Conservation (phyloP, 768 basidiomycete genomes). For the Boletus tylopilopsis region DNA sequence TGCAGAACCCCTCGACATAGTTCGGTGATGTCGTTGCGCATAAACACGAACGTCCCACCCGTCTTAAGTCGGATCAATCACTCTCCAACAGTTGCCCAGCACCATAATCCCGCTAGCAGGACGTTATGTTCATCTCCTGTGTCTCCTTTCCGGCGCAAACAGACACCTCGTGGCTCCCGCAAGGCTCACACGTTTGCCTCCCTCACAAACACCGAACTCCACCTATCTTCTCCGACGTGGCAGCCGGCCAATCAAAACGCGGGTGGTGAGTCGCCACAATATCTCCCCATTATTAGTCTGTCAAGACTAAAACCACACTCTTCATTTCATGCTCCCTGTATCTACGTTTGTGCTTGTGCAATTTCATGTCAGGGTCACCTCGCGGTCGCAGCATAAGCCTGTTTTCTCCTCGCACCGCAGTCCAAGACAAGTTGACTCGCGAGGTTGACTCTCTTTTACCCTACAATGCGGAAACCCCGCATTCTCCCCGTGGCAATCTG, state of each 20-base stretch:
- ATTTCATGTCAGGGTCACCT: conserved; percentile 26
- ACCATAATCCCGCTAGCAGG: conserved; percentile 11
- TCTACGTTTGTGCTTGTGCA: conserved; percentile 15
- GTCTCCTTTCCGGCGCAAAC: conserved; percentile 22
- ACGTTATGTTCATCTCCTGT: conserved; percentile 15
- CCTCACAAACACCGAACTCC: conserved; percentile 33
- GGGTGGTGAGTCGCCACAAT: conserved; percentile 27
- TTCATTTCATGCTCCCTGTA: conserved; percentile 20
- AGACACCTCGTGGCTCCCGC: conserved; percentile 26
- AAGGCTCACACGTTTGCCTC: conserved; percentile 31
- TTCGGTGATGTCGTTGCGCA: conserved; percentile 27
- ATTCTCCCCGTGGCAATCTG: conserved; percentile 25
- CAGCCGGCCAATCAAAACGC: conserved; percentile 24
- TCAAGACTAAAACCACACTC: conserved; percentile 19
- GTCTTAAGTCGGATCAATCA: conserved; percentile 15
- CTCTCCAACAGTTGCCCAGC: conserved; percentile 15
- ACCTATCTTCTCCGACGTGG: conserved; percentile 24
- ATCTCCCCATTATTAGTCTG: conserved; percentile 9
- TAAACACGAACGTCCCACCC: conserved; percentile 29
- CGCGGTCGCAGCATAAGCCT: conserved; percentile 34
- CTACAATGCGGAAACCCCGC: conserved; percentile 33
- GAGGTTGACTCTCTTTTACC: conserved; percentile 20
- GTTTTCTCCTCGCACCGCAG: conserved; percentile 29
- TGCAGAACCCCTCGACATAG: conserved; percentile 8
- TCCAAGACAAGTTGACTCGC: conserved; percentile 15